These are phyloP conservation scores for Aspergillaceae sp. DNA, from an alignment of 2,329 filamentous ascomycete genomes.

Conservation along the genomic window DNA sequence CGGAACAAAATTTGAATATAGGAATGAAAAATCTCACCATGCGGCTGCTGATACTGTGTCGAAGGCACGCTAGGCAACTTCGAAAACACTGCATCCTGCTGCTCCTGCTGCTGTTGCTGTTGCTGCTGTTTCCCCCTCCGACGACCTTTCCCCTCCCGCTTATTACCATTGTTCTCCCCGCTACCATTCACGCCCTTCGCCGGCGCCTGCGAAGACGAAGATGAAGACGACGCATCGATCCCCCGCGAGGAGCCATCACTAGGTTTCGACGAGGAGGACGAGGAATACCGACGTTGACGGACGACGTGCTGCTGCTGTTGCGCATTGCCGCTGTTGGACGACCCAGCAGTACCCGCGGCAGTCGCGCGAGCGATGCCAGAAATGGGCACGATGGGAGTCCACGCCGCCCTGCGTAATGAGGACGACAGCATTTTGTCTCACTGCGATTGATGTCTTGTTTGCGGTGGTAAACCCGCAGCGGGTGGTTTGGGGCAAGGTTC, in stretches of 20 bases:
- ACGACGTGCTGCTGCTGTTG: conserved; percentile 4
- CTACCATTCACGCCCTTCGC: conserved; percentile 31
- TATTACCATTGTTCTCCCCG: conserved; percentile 12
- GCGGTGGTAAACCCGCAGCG: conserved; percentile 10
- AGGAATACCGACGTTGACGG: conserved; percentile 41
- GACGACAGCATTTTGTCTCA: conserved; percentile 34
- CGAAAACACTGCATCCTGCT: conserved; percentile 30
- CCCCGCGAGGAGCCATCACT: conserved; percentile 36
- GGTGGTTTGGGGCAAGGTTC: conserved; percentile 19
- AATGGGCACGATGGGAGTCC: conserved; percentile 27
- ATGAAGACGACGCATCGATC: conserved; percentile 28
- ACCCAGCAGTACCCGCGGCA: conserved; percentile 23
- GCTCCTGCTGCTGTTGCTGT: conserved; percentile 30
- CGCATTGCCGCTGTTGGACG: conserved; percentile 12
- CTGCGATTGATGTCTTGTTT: background rate
- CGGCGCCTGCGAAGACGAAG: conserved; percentile 18
- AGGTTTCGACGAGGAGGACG: conserved; percentile 42
- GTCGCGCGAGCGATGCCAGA: conserved; percentile 25
- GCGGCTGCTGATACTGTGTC: conserved; percentile 40
- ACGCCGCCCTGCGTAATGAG: conserved; percentile 38
- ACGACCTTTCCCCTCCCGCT: conserved; percentile 26
- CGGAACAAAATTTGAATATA: no score
- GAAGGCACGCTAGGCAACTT: conserved; percentile 43
- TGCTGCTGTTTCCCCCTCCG: conserved; percentile 29
- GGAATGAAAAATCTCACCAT: conserved; percentile 28